A percentile compares a stretch with the other conserved stretches of the same genome.
Conservation (phyloP, 1,284 basidiomycete genomes). For the Ganoderma multipileum region DNA sequence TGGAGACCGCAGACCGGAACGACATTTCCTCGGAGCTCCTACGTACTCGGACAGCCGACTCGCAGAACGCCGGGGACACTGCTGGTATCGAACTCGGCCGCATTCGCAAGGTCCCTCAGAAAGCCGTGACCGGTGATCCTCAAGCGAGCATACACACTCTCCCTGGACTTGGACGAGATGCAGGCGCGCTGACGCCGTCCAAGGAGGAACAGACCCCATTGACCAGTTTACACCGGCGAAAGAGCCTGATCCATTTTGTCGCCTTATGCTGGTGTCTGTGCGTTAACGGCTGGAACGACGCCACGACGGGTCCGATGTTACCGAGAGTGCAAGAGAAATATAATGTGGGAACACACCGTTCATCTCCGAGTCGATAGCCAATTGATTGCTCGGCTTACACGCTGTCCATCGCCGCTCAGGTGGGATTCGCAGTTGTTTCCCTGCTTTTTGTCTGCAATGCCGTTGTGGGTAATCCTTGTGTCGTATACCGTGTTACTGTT, state of each 20-base stretch:
- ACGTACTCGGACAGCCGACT: background rate
- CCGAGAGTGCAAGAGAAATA: constrained; percentile 63
- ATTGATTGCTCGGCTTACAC: background rate
- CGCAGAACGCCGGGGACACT: background rate
- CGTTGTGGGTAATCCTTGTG: constrained; percentile 41
- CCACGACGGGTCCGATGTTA: constrained; percentile 59
- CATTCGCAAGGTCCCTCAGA: background rate
- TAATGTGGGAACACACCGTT: constrained; percentile 42
- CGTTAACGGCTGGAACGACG: constrained; percentile 65
- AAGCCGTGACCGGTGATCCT: background rate
- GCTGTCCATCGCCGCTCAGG: constrained; percentile 35
- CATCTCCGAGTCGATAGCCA: constrained; percentile 22
- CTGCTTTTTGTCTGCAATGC: constrained; percentile 55
- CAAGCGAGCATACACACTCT: background rate
- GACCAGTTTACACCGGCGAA: background rate
- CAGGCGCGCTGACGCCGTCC: constrained; percentile 39
- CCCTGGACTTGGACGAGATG: constrained; percentile 48
- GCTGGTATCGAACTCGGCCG: background rate
- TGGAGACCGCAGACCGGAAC: background rate
- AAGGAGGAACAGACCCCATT: background rate
- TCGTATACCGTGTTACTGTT: background rate
- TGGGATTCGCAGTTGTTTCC: constrained; percentile 56
- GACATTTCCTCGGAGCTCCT: background rate
- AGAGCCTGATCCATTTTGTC: constrained; percentile 40
- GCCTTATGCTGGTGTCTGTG: constrained; percentile 47